These are phyloP conservation scores for Apiotrichum sp. DNA, from an alignment of 1,284 basidiomycete species.

Conservation along the genomic window DNA sequence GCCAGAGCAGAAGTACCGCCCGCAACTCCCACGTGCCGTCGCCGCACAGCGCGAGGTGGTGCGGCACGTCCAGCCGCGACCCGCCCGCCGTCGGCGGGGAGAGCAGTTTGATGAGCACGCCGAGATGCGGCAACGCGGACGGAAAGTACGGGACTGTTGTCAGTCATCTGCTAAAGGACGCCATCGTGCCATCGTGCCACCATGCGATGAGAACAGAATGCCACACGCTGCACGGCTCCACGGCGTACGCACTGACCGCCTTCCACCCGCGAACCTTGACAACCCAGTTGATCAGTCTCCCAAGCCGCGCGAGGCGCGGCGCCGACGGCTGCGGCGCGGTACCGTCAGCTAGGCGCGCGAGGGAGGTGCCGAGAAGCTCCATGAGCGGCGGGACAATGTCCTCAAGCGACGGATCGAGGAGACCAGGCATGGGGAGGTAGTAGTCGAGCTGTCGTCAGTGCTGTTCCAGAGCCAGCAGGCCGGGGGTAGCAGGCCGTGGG, in stretches of 20 bases:
- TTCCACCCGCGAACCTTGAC: conserved; percentile 90
- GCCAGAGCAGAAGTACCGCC: conserved; percentile 82
- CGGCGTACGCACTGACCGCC: conserved; percentile 66
- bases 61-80: conserved; percentile 27
- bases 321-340: conserved; percentile 26
- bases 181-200: background rate
- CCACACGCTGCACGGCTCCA: background rate
- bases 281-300: conserved; percentile 70
- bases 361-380: conserved; percentile 57
- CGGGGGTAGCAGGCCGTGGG: no score
- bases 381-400: conserved; percentile 74
- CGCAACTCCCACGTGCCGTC: conserved; percentile 67
- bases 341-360: conserved; percentile 38
- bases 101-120: conserved; percentile 65
- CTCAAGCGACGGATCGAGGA: conserved; percentile 94
- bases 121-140: conserved; percentile 75
- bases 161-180: background rate
- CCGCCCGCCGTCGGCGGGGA: conserved; percentile 42
- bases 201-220: no score
- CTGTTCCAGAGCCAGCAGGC: background rate
- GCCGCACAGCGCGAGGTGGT: conserved; percentile 31
- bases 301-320: conserved; percentile 54
- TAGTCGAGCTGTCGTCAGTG: conserved; percentile 60
- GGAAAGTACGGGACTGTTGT: conserved; percentile 80
- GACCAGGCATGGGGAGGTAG: conserved; percentile 89